phyloP scores from a whole-genome alignment of 192 early-diverging fungal genomes.

The Entophlyctis helioformis region DNA sequence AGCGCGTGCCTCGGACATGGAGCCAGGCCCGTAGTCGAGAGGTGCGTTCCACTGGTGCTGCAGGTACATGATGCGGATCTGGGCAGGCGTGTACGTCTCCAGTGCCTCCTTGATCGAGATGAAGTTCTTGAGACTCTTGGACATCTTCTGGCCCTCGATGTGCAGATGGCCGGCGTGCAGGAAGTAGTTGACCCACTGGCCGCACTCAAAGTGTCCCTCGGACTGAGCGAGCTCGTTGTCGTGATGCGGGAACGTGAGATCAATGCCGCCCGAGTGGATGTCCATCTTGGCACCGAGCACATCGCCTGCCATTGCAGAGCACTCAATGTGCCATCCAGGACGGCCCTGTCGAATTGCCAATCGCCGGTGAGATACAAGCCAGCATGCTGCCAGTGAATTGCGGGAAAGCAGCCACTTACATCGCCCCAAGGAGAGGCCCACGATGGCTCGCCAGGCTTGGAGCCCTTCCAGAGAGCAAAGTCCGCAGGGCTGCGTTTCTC shows the following conservation, averaged over 20 bases:
- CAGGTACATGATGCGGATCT: conserved; percentile 84
- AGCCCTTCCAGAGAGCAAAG: conserved; percentile 95
- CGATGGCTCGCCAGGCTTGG: conserved; percentile 84
- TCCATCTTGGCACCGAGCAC: conserved; percentile 80
- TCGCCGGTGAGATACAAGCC: too few species aligned
- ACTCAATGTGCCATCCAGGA: conserved; percentile 99
- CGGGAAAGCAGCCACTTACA: conserved; percentile 16
- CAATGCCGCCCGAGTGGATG: conserved; percentile 91
- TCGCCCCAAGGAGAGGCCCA: conserved; percentile 87
- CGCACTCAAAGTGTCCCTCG: conserved; percentile 79
- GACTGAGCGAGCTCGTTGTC: conserved; percentile 96
- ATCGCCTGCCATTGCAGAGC: conserved; percentile 95
- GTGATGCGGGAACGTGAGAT: conserved; percentile 96
- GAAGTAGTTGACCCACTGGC: conserved; percentile 99
- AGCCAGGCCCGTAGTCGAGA: conserved; percentile 68
- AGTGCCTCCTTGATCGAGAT: conserved; percentile 82
- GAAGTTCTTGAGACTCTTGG: conserved; percentile 97
- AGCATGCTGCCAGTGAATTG: conserved; percentile 1
- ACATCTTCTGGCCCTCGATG: conserved; percentile 95
- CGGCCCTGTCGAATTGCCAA: too few species aligned
- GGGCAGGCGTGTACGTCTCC: conserved; percentile 61
- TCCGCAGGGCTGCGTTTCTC: conserved; percentile 67
- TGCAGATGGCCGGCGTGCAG: conserved; percentile 91
- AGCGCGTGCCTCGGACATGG: conserved; percentile 64
- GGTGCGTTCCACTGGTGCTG: conserved; percentile 76